Conservation (phyloP, 2,329 filamentous ascomycete species). For the Botrytis fragariae region DNA sequence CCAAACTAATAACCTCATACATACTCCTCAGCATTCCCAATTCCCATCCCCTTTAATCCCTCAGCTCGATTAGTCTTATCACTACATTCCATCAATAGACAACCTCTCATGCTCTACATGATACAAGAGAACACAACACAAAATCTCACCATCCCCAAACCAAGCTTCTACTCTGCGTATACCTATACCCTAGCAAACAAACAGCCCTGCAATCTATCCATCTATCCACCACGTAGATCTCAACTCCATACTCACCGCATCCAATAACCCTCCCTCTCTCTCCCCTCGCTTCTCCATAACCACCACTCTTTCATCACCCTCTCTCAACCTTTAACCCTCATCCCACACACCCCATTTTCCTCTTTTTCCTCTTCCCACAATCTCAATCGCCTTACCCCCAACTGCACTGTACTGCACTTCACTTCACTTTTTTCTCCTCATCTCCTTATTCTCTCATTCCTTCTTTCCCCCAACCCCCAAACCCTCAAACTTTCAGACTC, state of each 20-base stretch:
- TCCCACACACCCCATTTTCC: fast-evolving
- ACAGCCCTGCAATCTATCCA: neutral
- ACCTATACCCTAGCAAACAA: neutral
- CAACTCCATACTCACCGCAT: neutral
- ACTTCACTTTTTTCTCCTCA: too few species aligned
- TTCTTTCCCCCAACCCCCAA: too few species aligned
- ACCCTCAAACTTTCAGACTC: neutral
- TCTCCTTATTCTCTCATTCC: too few species aligned
- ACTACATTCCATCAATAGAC: too few species aligned
- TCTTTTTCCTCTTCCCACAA: neutral
- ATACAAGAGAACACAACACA: too few species aligned
- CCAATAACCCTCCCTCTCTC: too few species aligned
- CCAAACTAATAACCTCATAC: neutral
- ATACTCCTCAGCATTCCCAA: neutral
- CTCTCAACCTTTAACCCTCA: fast-evolving
- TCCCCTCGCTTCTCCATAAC: neutral
- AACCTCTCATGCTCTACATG: too few species aligned
- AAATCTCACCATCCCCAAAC: neutral
- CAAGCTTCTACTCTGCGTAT: neutral
- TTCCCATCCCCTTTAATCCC: too few species aligned
- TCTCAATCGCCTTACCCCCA: neutral
- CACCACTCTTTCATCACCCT: neutral
- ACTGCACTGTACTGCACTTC: neutral
- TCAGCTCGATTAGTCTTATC: too few species aligned
- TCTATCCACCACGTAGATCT: neutral